Base-by-base conservation (phyloP, 805 yeast species). In the Sungouiella blattae region DNA sequence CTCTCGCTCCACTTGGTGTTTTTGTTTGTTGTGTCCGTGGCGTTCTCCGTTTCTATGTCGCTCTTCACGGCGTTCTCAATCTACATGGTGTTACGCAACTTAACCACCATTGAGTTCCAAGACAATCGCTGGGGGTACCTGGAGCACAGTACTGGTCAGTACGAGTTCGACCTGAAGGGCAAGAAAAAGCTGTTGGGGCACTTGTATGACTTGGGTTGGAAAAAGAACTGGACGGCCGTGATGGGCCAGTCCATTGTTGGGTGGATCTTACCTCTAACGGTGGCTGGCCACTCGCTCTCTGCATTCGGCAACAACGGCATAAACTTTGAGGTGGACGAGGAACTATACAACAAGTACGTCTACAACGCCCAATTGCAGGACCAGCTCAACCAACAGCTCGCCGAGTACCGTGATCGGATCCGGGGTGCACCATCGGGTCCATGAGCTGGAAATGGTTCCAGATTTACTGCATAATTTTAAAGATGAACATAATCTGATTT, bases 81-180 rank as follows among this genome's bases (percentile, higher is more conserved):
- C 2, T 85, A 75, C 47, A 74, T 86, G 47, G 57, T 86, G 6
- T 42, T 78, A 14, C 59, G 55, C 8, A 91, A 91, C 61, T 62
- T 67, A 40, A 89, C 97, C 4, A 91, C 98, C 0, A 71, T 91
- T 17, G 98, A 93, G 60, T 65, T 79, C 40, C 79, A 76, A 50
- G 86, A 80, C 26, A 50, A 53, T 21, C 67, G 71, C 30, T 66
- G 82, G 47, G 69, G 68, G 43, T 56, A 69, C 35, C 58, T 66
- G 26, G 72, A 68, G 30, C 43, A 62, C 18, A 53, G 56, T 25
- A 28, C 30, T 8, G 44, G 46, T 4, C 57, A 49, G 30, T 64
- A 64, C 38, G 61, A 58, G 39, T 64, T 69, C 27, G 64, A 64
- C 37, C 60, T 54, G 20, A 40, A 18, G 48, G 51, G 81, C 69